Conservation (phyloP, 2,329 filamentous ascomycete genomes). For the Epichloe gansuensis region DNA sequence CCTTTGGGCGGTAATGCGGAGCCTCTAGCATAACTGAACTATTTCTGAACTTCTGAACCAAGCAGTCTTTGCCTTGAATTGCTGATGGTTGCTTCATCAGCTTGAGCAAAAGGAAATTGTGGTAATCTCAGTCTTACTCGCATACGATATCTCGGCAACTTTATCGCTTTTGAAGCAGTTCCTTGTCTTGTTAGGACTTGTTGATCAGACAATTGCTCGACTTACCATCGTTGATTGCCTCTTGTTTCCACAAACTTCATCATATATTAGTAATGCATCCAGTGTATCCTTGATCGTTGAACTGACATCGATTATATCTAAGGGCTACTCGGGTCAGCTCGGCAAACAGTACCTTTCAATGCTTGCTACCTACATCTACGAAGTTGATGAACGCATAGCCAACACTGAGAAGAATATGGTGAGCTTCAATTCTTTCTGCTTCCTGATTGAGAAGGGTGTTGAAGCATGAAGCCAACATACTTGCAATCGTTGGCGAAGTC, state of each 20-base stretch:
- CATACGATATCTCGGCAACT: constrained; percentile 82
- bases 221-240: constrained; percentile 57
- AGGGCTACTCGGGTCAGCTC: constrained; percentile 40
- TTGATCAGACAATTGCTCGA: background rate
- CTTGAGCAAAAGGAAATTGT: background rate
- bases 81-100: constrained; percentile 32
- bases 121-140: constrained; percentile 47
- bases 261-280: constrained; percentile 9
- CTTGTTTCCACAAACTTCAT: constrained; percentile 56
- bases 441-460: background rate
- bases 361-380: constrained; percentile 47
- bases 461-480: constrained; percentile 32
- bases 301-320: constrained; percentile 59
- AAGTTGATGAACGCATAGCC: constrained; percentile 98
- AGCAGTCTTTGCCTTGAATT: constrained; percentile 81
- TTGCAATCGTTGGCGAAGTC: constrained; percentile 78
- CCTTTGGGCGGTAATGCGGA: constrained; percentile 71
- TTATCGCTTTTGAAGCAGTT: constrained; percentile 75
- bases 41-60: constrained; percentile 93
- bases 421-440: background rate
- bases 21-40: constrained; percentile 89
- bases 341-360: background rate
- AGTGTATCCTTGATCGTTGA: background rate
- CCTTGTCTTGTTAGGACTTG: constrained; percentile 31
- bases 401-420: constrained; percentile 44